Percentiles rank a stretch among this genome's conserved stretches.
Conservation (phyloP, 2,329 filamentous ascomycete species). For the Stemphylium beticola region DNA sequence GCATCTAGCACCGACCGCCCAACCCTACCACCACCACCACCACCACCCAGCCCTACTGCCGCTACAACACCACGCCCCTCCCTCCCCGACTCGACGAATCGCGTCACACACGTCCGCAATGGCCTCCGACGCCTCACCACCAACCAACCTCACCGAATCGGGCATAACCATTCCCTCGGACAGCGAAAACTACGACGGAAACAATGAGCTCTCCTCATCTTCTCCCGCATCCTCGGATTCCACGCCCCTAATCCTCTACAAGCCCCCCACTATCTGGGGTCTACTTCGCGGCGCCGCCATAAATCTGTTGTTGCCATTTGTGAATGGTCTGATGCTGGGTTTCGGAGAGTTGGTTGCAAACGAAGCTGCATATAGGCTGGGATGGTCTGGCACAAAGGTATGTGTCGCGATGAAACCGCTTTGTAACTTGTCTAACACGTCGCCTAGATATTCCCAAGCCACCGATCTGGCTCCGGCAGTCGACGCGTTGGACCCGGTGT, state of each 20-base stretch:
- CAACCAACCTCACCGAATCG: constrained; percentile 69
- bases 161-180: constrained; percentile 80
- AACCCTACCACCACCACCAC: background rate
- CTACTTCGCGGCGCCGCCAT: constrained; percentile 88
- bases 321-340: constrained; percentile 97
- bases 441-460: constrained; percentile 61
- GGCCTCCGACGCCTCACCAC: constrained; percentile 29
- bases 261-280: constrained; percentile 85
- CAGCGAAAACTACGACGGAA: constrained; percentile 79
- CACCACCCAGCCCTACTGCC: background rate
- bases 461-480: constrained; percentile 60
- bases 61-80: background rate
- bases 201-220: constrained; percentile 66
- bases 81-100: background rate
- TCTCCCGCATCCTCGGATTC: constrained; percentile 66
- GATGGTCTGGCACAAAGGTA: constrained; percentile 95
- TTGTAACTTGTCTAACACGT: background rate
- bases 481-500: constrained; percentile 81
- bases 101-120: constrained; percentile 10
- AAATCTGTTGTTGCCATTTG: constrained; percentile 91
- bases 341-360: constrained; percentile 97
- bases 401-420: constrained; percentile 31
- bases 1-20: background rate
- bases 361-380: constrained; percentile 89
- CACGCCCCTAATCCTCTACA: constrained; percentile 81